Evolutionary conservation across 2,329 filamentous ascomycete genomes (phyloP).

Genomic region (Botrytis galanthina): DNA sequence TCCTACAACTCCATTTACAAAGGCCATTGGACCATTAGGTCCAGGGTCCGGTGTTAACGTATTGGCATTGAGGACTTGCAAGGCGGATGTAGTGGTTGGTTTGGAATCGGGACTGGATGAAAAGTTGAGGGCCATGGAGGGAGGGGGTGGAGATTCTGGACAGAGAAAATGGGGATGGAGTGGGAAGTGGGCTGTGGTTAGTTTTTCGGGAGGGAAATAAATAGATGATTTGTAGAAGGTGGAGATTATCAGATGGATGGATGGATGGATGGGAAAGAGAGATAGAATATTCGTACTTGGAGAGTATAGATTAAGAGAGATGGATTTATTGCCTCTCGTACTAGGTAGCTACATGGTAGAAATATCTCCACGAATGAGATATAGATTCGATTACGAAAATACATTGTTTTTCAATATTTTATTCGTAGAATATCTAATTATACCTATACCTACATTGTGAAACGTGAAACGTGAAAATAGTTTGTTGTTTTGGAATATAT

Average conservation of each 20-base stretch:
- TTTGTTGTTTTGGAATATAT: not conserved
- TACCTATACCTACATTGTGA: not conserved
- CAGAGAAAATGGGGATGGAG: slow-evolving; percentile 89
- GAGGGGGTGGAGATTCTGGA: slow-evolving; percentile 62
- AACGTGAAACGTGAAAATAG: not conserved
- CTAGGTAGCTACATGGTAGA: not conserved
- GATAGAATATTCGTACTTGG: not conserved
- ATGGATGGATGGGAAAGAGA: not conserved
- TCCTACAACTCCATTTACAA: slow-evolving; percentile 78
- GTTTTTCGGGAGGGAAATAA: slow-evolving; percentile 69
- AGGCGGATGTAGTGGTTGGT: slow-evolving; percentile 92
- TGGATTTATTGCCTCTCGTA: not conserved
- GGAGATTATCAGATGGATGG: not conserved
- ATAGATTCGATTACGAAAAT: not conserved
- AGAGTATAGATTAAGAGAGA: not conserved
- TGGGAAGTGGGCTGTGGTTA: slow-evolving; percentile 95
- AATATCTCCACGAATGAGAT: not conserved
- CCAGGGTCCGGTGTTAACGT: slow-evolving; percentile 78
- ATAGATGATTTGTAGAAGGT: slow-evolving; percentile 16
- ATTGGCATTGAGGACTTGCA: slow-evolving; percentile 87
- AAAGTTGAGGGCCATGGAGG: slow-evolving; percentile 64
- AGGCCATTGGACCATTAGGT: slow-evolving; percentile 83
- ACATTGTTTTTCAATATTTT: not conserved
- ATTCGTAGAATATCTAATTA: not conserved
- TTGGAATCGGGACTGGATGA: slow-evolving; percentile 82